Evolutionary conservation across 768 basidiomycete genomes (phyloP), one percentile per base, ranked within the genome.

Genomic region (Clathrus columnatus): DNA sequence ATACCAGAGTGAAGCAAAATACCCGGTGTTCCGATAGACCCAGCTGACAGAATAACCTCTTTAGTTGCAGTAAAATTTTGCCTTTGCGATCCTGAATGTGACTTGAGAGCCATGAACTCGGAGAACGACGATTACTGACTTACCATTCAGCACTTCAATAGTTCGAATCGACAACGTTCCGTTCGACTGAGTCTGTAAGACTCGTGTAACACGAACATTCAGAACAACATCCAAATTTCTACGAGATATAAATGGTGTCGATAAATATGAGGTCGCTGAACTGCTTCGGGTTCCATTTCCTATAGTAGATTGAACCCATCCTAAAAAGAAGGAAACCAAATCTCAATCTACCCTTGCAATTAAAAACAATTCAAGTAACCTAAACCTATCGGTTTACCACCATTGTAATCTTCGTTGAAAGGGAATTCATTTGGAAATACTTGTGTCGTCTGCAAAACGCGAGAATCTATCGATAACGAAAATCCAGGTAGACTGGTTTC

Each of bases 401-500:
- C 51, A 32, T 54, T 55, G n/a, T 20, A 21, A 29, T 57, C 56
- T n/a, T 26, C 18, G 42, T 48, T 57, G 21, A 26, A 58, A 10
- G 57, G 46, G 46, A 58, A 56, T 20, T 50, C 51, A 1, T 36
- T 7, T 23, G 41, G 53, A 21, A 49, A 57, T 50, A 11, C 48
- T 43, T 26, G 26, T 10, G 26, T 41, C 2, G 24, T 47, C 21
- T 51, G 47, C 5, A 59, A 16, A 16, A 75, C 67, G 2, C 64
- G 65, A 1, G 59, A 54, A 51, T 73, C 72, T 21, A 73, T 64
- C 5, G 63, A 53, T 28, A 62, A 67, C 2, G 66, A 61, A 44
- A 60, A 65, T 7, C 64, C 68, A 1, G 65, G 64, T 7, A 74
- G 63, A 54, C 68, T 71, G 58, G 71, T 65, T 6, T 62, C 54